Conservation (phyloP, 495 filamentous ascomycete genomes). For the Penicillium robsamsonii region DNA sequence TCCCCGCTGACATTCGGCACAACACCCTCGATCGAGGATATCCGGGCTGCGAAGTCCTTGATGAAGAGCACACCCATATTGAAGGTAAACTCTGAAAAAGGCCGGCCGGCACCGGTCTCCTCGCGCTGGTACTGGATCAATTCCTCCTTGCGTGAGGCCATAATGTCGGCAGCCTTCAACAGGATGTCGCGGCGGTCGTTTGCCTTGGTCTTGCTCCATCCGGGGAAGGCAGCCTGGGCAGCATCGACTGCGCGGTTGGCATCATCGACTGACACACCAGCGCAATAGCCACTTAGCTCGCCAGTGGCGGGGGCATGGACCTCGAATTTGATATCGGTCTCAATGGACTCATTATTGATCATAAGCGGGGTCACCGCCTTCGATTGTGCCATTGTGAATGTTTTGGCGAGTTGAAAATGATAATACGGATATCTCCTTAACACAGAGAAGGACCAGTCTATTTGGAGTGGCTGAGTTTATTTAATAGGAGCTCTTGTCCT, state of each 20-base stretch:
- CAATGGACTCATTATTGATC: slow-evolving; percentile 67
- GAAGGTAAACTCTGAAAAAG: slow-evolving; percentile 59
- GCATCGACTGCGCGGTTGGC: slow-evolving; percentile 48
- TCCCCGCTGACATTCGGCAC: slow-evolving; percentile 55
- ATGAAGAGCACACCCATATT: slow-evolving; percentile 53
- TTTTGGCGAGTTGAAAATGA: background rate
- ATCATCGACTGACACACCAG: slow-evolving; percentile 61
- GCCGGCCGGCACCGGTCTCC: slow-evolving; percentile 61
- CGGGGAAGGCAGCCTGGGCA: slow-evolving; percentile 63
- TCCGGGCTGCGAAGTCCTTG: slow-evolving; percentile 67
- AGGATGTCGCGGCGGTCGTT: slow-evolving; percentile 66
- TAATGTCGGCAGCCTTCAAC: slow-evolving; percentile 64
- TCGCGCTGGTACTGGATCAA: slow-evolving; percentile 57
- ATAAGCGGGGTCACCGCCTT: slow-evolving; percentile 59
- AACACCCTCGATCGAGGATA: slow-evolving; percentile 55
- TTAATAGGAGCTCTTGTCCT: slow-evolving; percentile 1
- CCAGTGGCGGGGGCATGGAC: slow-evolving; percentile 64
- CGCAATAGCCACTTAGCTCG: slow-evolving; percentile 58
- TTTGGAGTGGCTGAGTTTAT: slow-evolving; percentile 4
- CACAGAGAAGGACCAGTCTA: background rate
- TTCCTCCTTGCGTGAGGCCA: slow-evolving; percentile 60
- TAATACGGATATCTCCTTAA: background rate
- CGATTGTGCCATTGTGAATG: slow-evolving; percentile 13
- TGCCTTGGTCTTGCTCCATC: slow-evolving; percentile 65
- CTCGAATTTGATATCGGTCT: slow-evolving; percentile 60